Evolutionary conservation across 352 stramenopile genomes (phyloP).

Genomic region (Phytophthora brassicae): DNA sequence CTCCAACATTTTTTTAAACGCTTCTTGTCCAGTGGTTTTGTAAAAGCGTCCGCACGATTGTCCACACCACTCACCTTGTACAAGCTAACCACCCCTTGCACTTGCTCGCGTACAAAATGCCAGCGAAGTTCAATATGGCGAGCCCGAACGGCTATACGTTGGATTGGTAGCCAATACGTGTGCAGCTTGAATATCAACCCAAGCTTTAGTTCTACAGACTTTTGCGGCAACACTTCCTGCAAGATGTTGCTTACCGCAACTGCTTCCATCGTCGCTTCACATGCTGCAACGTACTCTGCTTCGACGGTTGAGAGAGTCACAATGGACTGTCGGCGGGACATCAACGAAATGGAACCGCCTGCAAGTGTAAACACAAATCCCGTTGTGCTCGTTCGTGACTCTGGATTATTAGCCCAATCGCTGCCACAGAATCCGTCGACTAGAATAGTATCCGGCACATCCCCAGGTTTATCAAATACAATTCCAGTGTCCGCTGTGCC

Average conservation of each 20-base stretch:
- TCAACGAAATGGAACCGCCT: conserved; percentile 10
- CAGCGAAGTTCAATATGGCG: too few species aligned
- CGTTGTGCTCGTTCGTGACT: conserved; percentile 13
- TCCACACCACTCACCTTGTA: too few species aligned
- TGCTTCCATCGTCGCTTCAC: conserved; percentile 18
- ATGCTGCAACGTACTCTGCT: conserved; percentile 23
- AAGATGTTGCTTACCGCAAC: conserved; percentile 1
- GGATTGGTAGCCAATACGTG: conserved; percentile 2
- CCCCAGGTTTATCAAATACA: background rate
- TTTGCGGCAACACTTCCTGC: conserved; percentile 2
- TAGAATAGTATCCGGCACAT: background rate
- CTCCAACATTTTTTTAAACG: too few species aligned
- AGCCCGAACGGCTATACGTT: too few species aligned
- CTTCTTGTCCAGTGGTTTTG: too few species aligned
- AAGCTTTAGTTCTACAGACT: background rate
- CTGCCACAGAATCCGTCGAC: conserved; percentile 13
- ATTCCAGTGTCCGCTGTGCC: background rate
- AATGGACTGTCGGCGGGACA: conserved; percentile 18
- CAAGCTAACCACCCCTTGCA: too few species aligned
- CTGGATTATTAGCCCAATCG: conserved; percentile 15
- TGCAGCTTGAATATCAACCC: conserved; percentile 25
- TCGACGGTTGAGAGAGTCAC: conserved; percentile 20
- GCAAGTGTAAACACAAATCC: conserved; percentile 3
- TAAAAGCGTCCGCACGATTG: too few species aligned
- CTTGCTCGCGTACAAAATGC: too few species aligned